Percentiles rank a stretch among this genome's conserved stretches.
Conservation (phyloP, 805 yeast genomes). For the Barnettozyma vustinii region DNA sequence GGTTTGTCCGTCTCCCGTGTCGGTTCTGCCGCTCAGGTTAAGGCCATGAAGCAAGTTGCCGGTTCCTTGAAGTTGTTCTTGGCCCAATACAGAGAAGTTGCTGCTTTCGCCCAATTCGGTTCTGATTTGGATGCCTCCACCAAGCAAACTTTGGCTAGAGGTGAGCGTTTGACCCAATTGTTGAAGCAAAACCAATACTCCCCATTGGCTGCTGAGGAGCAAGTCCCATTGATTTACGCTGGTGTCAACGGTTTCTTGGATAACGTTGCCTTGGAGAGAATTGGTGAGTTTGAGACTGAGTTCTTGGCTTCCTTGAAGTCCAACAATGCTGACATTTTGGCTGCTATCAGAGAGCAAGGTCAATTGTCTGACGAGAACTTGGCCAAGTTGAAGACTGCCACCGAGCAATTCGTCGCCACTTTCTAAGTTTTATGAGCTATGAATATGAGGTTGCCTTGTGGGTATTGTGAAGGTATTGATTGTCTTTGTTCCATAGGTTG, state of each 20-base stretch:
- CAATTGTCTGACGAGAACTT: constrained; percentile 83
- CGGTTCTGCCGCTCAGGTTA: constrained; percentile 99
- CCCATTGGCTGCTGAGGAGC: constrained; percentile 98
- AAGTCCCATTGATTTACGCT: constrained; percentile 96
- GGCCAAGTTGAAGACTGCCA: constrained; percentile 82
- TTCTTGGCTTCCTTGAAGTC: constrained; percentile 91
- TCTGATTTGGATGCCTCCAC: constrained; percentile 99
- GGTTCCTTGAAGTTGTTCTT: constrained; percentile 99
- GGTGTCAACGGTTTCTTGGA: constrained; percentile 99
- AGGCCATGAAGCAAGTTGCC: constrained; percentile 99
- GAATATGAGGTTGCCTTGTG: background rate
- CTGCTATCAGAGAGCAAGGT: constrained; percentile 84
- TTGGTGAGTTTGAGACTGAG: constrained; percentile 86
- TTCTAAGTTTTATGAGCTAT: constrained; percentile 43
- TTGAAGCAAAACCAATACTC: constrained; percentile 96
- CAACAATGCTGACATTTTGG: constrained; percentile 78
- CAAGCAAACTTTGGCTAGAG: constrained; percentile 97
- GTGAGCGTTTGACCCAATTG: constrained; percentile 99
- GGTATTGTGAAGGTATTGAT: background rate
- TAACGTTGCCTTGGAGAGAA: constrained; percentile 72
- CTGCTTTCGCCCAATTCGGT: constrained; percentile 99
- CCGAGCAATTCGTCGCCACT: constrained; percentile 90
- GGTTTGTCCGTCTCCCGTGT: constrained; percentile 99
- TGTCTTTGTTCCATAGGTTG: background rate
- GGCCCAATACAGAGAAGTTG: constrained; percentile 99